phyloP scores from a whole-genome alignment of 345 rosid genomes.

The Noccaea caerulescens region DNA sequence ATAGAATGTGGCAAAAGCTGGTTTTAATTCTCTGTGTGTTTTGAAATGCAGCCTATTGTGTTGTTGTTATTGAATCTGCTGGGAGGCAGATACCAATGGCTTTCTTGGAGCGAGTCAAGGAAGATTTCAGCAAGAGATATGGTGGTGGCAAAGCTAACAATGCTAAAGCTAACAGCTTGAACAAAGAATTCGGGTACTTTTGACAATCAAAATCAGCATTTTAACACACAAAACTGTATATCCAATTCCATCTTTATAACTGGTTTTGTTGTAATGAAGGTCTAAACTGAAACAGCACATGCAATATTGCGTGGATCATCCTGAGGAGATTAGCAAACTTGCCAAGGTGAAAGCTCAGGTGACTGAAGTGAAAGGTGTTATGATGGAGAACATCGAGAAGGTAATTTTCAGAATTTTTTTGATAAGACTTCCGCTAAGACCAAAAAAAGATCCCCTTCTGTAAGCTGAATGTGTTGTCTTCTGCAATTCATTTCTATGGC shows the following conservation, averaged over 20 bases:
- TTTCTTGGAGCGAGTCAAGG: slow-evolving; percentile 78
- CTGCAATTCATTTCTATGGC: background rate
- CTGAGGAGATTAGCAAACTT: slow-evolving; percentile 91
- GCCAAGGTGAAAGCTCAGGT: slow-evolving; percentile 98
- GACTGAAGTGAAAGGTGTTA: slow-evolving; percentile 94
- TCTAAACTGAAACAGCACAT: slow-evolving; percentile 85
- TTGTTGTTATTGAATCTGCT: slow-evolving; percentile 85
- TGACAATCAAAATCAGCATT: background rate
- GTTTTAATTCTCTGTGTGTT: background rate
- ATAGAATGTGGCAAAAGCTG: background rate
- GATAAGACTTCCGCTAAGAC: background rate
- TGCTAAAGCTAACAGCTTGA: slow-evolving; percentile 72
- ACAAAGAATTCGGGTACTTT: slow-evolving; percentile 71
- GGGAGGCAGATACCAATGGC: slow-evolving; percentile 90
- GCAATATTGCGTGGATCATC: slow-evolving; percentile 88
- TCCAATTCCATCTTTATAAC: background rate
- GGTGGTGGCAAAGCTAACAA: slow-evolving; percentile 82
- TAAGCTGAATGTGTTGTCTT: slow-evolving; percentile 18
- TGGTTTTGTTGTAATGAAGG: slow-evolving; percentile 47
- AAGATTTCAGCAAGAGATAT: slow-evolving; percentile 81
- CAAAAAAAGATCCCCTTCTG: background rate
- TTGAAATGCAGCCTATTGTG: slow-evolving; percentile 72
- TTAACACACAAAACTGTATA: background rate
- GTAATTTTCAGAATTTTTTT: slow-evolving; percentile 22
- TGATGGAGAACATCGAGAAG: slow-evolving; percentile 99